Percentiles rank a stretch among this genome's conserved stretches.
Conservation (phyloP, 176 grass and related monocot genomes). For the Alloteropsis semialata region DNA sequence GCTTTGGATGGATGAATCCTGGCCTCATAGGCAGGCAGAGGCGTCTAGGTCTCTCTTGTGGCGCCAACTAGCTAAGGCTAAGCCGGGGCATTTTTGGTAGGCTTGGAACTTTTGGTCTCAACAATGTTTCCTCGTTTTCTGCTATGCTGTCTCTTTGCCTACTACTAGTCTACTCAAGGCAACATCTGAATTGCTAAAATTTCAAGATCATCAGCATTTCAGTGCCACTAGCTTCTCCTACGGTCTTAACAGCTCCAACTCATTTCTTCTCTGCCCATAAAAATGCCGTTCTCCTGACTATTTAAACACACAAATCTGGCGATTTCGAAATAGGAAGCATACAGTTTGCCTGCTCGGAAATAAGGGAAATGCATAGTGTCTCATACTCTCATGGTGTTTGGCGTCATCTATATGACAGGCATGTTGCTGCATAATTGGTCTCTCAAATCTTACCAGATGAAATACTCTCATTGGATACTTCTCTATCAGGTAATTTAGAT, state of each 20-base stretch:
- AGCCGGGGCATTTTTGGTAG: background rate
- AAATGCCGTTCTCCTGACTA: background rate
- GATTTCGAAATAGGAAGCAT: background rate
- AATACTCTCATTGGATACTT: no score
- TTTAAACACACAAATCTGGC: background rate
- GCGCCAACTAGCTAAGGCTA: background rate
- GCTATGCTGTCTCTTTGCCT: constrained; percentile 18
- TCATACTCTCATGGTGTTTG: background rate
- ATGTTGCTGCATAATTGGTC: background rate
- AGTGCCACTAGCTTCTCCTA: background rate
- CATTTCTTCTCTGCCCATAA: background rate
- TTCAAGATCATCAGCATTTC: background rate
- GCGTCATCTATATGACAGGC: background rate
- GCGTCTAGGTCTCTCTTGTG: constrained; percentile 4
- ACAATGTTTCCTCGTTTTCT: constrained; percentile 14
- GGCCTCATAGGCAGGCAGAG: background rate
- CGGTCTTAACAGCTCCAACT: background rate
- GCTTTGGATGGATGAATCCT: constrained; percentile 4
- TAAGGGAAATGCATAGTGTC: background rate
- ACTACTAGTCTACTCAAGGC: background rate
- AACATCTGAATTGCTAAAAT: background rate
- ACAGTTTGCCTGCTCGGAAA: background rate
- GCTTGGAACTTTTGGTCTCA: constrained; percentile 11
- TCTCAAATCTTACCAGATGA: no score
- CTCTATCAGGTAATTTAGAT: no score